A percentile compares a stretch with the other conserved stretches of the same genome.
These are phyloP conservation scores for Corymbia maculata DNA, from an alignment of 345 rosid genomes.

Conservation along the genomic window DNA sequence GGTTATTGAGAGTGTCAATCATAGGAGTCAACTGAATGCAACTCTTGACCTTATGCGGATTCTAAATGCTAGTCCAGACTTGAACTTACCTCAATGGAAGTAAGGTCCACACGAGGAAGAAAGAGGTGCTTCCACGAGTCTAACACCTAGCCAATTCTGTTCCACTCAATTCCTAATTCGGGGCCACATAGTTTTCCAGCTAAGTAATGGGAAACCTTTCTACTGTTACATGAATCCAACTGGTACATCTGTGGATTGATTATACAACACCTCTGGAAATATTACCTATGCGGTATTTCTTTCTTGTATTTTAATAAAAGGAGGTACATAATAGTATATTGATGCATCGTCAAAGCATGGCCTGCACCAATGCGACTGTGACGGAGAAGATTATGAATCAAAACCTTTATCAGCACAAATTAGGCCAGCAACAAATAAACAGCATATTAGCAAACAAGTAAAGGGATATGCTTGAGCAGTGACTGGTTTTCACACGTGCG, in stretches of 20 bases:
- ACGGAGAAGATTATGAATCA: background rate
- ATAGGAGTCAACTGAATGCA: background rate
- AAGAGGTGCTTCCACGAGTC: background rate
- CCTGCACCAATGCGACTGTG: background rate
- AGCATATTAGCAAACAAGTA: background rate
- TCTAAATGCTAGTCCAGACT: background rate
- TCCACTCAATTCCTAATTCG: background rate
- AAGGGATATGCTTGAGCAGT: background rate
- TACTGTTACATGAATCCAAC: background rate
- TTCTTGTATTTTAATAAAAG: background rate
- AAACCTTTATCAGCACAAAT: background rate
- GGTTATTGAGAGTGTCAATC: background rate
- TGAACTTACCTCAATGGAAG: background rate
- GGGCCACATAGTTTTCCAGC: background rate
- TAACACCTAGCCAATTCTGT: background rate
- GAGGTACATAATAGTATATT: background rate
- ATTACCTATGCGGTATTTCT: background rate
- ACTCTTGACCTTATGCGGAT: background rate
- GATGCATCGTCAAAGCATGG: background rate
- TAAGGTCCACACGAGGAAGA: background rate
- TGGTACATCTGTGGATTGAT: background rate
- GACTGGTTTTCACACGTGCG: background rate
- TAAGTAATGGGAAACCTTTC: background rate
- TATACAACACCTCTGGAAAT: background rate
- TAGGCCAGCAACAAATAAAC: background rate